Evolutionary conservation across 768 basidiomycete species (phyloP), one percentile per base, ranked within the genome.

Genomic region (Hericium alpestre): DNA sequence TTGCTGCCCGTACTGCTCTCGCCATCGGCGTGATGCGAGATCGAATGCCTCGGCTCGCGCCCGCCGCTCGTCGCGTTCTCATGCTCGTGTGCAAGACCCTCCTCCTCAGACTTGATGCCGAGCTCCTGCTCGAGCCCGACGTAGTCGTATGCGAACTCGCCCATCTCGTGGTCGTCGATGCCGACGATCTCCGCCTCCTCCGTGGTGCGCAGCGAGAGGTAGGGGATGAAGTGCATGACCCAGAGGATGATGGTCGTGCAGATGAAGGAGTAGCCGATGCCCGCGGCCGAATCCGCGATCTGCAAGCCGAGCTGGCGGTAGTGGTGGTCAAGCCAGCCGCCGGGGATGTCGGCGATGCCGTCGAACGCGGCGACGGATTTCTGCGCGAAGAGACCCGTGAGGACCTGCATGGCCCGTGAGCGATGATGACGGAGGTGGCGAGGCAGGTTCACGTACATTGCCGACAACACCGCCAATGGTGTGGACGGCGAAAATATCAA

Each of bases 401-500:
- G 62, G 4, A 63, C 67, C 79, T 63, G 76, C 75, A 37, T 18
- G 20, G 22, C 16, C 3, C n/a, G 51, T n/a, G n/a, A 23, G 53
- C 56, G 27, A 8, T 16, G 11, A 20, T 15, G 38, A 10, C 20
- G 23, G 27, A 52, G 25, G n/a, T 9, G 12, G n/a, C 38, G 50
- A 8, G 6, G 32, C 18, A 39, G 32, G 52, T 11, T 8, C 40
- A 60, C 67, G 13, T 56, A 71, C 65, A 68, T 91, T 92, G 15
- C 88, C 90, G 51, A 87, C 79, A 38, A 91, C 66, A 38, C 90
- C 90, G 57, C 91, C 91, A 49, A 93, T 67, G 37, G 76, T 80
- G 64, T 91, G 89, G 15, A 85, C 84, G 4, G 94, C 92, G 65
- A 95, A 96, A 66, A 97, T 93, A 77, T 92, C 90, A 16, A 92